Evolutionary conservation across 1,284 basidiomycete genomes (phyloP).

Genomic region (Cerrena zonata): DNA sequence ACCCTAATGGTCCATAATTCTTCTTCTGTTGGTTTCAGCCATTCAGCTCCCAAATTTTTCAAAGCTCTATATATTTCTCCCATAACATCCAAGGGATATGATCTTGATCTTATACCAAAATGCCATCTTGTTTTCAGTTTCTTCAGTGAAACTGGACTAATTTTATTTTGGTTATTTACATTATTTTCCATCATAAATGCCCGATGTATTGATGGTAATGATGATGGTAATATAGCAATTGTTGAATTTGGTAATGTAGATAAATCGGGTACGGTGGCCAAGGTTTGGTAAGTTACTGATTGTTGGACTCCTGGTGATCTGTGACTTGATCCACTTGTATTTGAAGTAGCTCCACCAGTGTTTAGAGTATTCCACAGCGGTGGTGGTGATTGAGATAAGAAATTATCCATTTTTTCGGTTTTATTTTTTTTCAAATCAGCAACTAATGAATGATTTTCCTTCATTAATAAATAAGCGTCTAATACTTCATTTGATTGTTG

Average conservation of each 20-base stretch:
- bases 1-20: constrained; percentile 65
- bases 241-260: constrained; percentile 41
- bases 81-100: constrained; percentile 99
- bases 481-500: too few species aligned
- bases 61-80: constrained; percentile 94
- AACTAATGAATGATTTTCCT: too few species aligned
- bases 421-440: too few species aligned
- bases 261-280: constrained; percentile 58
- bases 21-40: constrained; percentile 86
- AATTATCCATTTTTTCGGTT: too few species aligned
- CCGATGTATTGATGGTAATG: constrained; percentile 82
- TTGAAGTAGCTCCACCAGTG: constrained; percentile 63
- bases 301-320: constrained; percentile 49
- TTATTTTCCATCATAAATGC: constrained; percentile 60
- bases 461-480: too few species aligned
- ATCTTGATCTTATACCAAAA: constrained; percentile 92
- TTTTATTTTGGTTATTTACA: constrained; percentile 47
- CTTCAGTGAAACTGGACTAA: constrained; percentile 49
- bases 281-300: too few species aligned
- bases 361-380: not conserved
- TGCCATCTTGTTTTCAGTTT: constrained; percentile 86
- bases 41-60: constrained; percentile 94
- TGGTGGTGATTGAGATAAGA: too few species aligned
- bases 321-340: constrained; percentile 57
- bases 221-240: constrained; percentile 61